phyloP scores from a whole-genome alignment of 2,329 filamentous ascomycete genomes.

The Neofusicoccum kwambonambiense region DNA sequence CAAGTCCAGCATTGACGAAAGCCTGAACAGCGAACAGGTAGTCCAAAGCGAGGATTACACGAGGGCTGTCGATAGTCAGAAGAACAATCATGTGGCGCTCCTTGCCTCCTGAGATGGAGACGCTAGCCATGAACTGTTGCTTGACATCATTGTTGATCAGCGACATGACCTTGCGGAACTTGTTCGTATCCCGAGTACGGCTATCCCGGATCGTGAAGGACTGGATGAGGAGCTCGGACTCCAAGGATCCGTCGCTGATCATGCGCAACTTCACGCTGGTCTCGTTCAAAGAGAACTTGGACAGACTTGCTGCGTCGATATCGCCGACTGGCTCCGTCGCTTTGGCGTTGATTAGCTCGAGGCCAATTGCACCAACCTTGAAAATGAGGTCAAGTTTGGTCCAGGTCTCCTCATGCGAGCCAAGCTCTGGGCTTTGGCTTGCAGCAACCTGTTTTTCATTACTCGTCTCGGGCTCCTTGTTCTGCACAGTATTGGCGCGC shows the following conservation, averaged over 20 bases:
- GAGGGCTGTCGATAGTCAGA: constrained; percentile 89
- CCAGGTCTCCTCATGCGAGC: constrained; percentile 70
- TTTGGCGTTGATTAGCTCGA: constrained; percentile 80
- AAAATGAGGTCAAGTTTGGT: constrained; percentile 92
- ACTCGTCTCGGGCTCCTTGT: constrained; percentile 31
- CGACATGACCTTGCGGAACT: constrained; percentile 97
- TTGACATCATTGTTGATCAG: constrained; percentile 87
- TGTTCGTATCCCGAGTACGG: constrained; percentile 84
- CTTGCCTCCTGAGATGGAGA: constrained; percentile 84
- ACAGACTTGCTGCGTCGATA: constrained; percentile 76
- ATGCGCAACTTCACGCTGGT: constrained; percentile 89
- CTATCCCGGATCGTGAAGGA: constrained; percentile 95
- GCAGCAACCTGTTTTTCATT: constrained; percentile 52
- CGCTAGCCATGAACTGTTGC: constrained; percentile 96
- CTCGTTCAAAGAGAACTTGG: constrained; percentile 90
- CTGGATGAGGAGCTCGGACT: constrained; percentile 89
- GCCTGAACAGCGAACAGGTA: constrained; percentile 88
- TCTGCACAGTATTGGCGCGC: constrained; percentile 46
- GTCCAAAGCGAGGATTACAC: constrained; percentile 92
- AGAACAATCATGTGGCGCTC: constrained; percentile 84
- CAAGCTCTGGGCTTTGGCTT: constrained; percentile 63
- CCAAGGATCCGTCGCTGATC: constrained; percentile 85
- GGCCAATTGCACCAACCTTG: constrained; percentile 78
- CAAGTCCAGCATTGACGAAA: constrained; percentile 71
- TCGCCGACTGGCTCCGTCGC: constrained; percentile 76